Percentiles rank a stretch among this genome's conserved stretches.
These are phyloP conservation scores for Kluyveromyces aestuarii DNA, from an alignment of 805 yeast species.

Conservation along the genomic window DNA sequence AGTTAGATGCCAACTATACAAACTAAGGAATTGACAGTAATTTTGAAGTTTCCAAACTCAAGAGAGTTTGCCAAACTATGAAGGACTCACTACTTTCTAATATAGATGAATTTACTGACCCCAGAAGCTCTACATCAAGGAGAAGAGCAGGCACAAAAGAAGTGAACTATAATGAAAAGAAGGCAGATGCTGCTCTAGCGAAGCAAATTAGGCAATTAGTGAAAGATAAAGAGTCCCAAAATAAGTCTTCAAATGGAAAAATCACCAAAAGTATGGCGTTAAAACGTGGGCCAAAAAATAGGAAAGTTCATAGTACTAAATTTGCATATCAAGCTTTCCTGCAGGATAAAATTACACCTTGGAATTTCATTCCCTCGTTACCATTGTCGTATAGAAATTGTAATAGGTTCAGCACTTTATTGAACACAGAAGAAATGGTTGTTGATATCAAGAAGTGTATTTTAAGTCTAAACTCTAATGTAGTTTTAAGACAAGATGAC, in stretches of 20 bases:
- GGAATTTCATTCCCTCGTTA: slow-evolving; percentile 27
- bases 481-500: slow-evolving; percentile 34
- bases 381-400: slow-evolving; percentile 23
- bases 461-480: slow-evolving; percentile 14
- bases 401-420: slow-evolving; percentile 29
- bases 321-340: slow-evolving; percentile 18
- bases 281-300: neutral
- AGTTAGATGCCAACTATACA: neutral
- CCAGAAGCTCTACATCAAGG: neutral
- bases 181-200: slow-evolving; percentile 20
- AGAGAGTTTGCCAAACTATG: neutral
- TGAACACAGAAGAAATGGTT: slow-evolving; percentile 32
- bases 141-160: slow-evolving; percentile 15
- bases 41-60: neutral
- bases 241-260: slow-evolving; percentile 1
- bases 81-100: neutral
- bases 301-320: slow-evolving; percentile 1
- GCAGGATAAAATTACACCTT: slow-evolving; percentile 14
- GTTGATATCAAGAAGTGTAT: slow-evolving; percentile 23
- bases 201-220: slow-evolving; percentile 14
- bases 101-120: slow-evolving; percentile 2
- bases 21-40: neutral
- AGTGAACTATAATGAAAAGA: slow-evolving; percentile 22
- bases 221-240: slow-evolving; percentile 1
- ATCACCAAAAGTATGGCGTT: neutral